Base-by-base conservation (phyloP, 2,329 filamentous ascomycete genomes). In the Aspergillus udagawae region DNA sequence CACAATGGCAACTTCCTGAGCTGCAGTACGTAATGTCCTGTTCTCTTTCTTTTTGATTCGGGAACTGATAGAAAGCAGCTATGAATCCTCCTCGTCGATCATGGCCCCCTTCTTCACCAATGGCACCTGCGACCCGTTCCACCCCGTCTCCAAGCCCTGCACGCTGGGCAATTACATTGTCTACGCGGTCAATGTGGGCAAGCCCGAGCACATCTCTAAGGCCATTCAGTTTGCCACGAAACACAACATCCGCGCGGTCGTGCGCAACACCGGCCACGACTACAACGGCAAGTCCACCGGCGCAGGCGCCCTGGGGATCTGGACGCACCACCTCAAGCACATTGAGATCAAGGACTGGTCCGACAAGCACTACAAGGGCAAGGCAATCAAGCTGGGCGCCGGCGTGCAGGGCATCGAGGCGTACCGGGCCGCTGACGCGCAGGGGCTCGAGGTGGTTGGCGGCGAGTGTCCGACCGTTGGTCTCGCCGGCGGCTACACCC, bases 211-310 rank as follows among this genome's bases (percentile, higher is more conserved):
- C 6, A 59, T 75, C 17, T 56, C 62, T 2, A 55, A 54, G 8
- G 51, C 70, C 0, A 7, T 73, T 1, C 59, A 65, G 4, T 82
- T 84, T 55, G 80, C 79, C 0, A 67, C 67, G 0, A 59, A 76
- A 6, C 68, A 80, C 60, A 82, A 81, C 61, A 72, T 86, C 48
- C 78, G 83, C 1, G 63, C 86, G 0, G 72, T 84, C 2, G 63
- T 77, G 14, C 67, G 71, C 4, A 77, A 77, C 60, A 77, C 74
- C 0, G 76, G 77, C 3, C 76, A 79, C 52, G 73, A 77, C 55
- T 58, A 64, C 20, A 51, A 79, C 38, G 86, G 86, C 44, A 82
- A 83, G 45, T 85, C 82, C 0, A 85, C 84, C 0, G 87, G 86
- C n/a, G 80, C 80, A 23, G 85, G 85, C 1, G 77, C 63, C 2